Conservation (phyloP, 177 flowering plant species). For the Vitis hybrid region DNA sequence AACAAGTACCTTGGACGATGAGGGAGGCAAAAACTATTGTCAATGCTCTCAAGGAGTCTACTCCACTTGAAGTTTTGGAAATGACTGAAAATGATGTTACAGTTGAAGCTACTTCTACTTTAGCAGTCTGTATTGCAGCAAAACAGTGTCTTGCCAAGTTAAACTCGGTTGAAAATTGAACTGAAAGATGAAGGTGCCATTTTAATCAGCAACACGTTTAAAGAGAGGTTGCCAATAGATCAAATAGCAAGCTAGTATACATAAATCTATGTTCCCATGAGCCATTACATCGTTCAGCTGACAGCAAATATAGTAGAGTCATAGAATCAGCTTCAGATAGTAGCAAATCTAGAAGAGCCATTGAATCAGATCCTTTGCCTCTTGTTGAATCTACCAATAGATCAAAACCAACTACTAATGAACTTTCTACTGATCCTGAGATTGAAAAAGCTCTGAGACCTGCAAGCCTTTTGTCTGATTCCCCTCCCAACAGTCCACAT, state of each 20-base stretch:
- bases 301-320: no score
- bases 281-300: constrained; percentile 28
- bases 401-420: constrained; percentile 22
- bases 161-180: constrained; percentile 58
- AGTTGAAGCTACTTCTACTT: constrained; percentile 36
- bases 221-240: constrained; percentile 67
- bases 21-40: constrained; percentile 52
- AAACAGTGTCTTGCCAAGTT: constrained; percentile 48
- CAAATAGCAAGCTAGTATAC: constrained; percentile 85
- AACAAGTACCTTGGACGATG: constrained; percentile 42
- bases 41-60: constrained; percentile 51
- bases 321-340: constrained; percentile 18
- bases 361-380: constrained; percentile 28
- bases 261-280: constrained; percentile 86
- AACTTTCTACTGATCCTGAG: constrained; percentile 32
- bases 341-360: constrained; percentile 15
- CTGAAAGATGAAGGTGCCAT: constrained; percentile 69
- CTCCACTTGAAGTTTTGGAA: constrained; percentile 59
- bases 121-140: constrained; percentile 43
- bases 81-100: constrained; percentile 70
- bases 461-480: no score
- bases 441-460: constrained; percentile 54
- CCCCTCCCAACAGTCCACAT: no score
- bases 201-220: constrained; percentile 50
- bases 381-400: constrained; percentile 16